Evolutionary conservation across 495 filamentous ascomycete genomes (phyloP), one percentile per base, ranked within the genome.

Genomic region (Trichoderma orchidacearum): DNA sequence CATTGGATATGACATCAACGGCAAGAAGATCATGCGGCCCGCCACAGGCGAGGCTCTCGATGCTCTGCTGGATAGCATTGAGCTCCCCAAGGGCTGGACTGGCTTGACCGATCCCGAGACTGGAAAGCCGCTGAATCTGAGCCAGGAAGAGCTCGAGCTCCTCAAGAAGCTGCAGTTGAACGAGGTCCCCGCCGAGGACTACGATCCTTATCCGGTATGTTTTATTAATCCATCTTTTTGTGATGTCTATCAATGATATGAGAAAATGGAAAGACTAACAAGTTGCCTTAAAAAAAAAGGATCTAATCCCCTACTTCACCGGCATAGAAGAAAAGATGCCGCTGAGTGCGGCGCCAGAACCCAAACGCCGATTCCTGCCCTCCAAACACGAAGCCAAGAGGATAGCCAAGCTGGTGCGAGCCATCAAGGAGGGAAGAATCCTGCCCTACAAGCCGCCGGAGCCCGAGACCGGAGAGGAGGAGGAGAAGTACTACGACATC

Each of bases 371-470:
- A 62, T 98, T 96, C 66, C 73, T 97, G 15, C 93, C 94, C 9
- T 97, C 94, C n/a, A 96, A 96, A 71, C 89, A 97, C 63, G 93
- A 98, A 72, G 85, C 88, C 17, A 96, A 96, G 79, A 79, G 91
- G 58, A 81, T 98, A 51, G 96, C 96, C 90, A 97, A 98, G 75
- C 85, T 98, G 61, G 93, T 96, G 35, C 89, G 87, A 66, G 93
- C 93, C 23, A 98, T 98, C 58, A 79, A 85, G 38, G 92, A 97
- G 71, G 94, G 94, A 30, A 83, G 90, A 30, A 98, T 98, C 56
- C 74, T 95, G 59, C 93, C 93, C 17, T 95, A 93, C 70, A 89
- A 86, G 66, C 82, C 90, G 1, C 87, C 86, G 12, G 75, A 87
- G 57, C 81, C 85, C 59, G 80, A 85, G 62, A 78, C 87, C 30